phyloP scores from a whole-genome alignment of 371 early-diverging fungal genomes.

The Apophysomyces sp. region DNA sequence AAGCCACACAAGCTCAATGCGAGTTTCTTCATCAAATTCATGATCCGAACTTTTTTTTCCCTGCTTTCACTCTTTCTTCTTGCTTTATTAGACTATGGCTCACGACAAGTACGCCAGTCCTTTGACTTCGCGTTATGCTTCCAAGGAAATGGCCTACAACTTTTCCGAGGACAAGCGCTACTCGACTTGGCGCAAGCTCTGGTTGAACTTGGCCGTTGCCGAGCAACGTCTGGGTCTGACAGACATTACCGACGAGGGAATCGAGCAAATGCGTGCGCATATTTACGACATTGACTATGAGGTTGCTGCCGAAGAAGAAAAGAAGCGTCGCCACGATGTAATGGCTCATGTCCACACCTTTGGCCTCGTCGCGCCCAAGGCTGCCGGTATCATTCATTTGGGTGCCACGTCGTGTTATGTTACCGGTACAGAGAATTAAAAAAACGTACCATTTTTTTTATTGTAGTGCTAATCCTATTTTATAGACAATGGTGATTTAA shows the following conservation, averaged over 20 bases:
- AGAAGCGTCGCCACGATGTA: conserved; percentile 95
- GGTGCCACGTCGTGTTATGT: conserved; percentile 98
- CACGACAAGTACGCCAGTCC: conserved; percentile 89
- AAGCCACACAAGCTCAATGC: not conserved
- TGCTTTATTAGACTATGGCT: conserved; percentile 11
- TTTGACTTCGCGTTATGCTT: conserved; percentile 95
- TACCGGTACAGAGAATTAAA: conserved; percentile 49
- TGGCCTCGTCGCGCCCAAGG: conserved; percentile 87
- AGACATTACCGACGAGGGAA: conserved; percentile 71
- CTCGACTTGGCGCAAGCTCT: conserved; percentile 93
- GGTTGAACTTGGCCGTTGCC: conserved; percentile 92
- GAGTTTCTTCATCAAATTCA: not conserved
- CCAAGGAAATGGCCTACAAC: conserved; percentile 95
- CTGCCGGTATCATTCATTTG: conserved; percentile 95
- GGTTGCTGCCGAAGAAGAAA: conserved; percentile 90
- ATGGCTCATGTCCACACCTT: conserved; percentile 99
- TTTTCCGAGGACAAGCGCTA: conserved; percentile 95
- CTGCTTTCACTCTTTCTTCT: not conserved
- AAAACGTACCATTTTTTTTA: not conserved
- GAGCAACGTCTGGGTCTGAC: conserved; percentile 72
- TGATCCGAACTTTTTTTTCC: not conserved
- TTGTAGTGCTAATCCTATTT: not conserved
- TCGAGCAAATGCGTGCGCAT: conserved; percentile 89
- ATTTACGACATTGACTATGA: conserved; percentile 88
- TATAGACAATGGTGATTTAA: conserved; percentile 93